A percentile compares a stretch with the other conserved stretches of the same genome.
These are phyloP conservation scores for Kuraishia hungarica DNA, from an alignment of 805 yeast genomes.

Conservation along the genomic window DNA sequence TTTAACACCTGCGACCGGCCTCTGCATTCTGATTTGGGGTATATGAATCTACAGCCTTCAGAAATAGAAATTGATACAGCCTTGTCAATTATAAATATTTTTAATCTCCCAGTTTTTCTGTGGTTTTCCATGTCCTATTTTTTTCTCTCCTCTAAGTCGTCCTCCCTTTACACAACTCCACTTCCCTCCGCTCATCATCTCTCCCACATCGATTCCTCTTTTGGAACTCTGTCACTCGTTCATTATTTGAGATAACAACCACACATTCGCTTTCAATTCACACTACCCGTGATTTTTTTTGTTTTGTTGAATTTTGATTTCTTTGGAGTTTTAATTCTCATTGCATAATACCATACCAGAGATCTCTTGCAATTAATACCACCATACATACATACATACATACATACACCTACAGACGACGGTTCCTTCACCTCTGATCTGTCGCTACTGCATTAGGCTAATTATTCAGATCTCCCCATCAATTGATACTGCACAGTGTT, in stretches of 20 bases:
- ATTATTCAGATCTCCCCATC: background rate
- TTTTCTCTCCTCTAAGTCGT: background rate
- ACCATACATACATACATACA: too few relatives aligned
- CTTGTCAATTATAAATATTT: background rate
- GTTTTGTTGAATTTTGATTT: background rate
- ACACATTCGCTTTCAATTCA: background rate
- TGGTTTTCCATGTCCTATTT: background rate
- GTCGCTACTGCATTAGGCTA: background rate
- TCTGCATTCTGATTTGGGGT: background rate
- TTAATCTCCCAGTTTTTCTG: background rate
- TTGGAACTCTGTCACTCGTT: background rate
- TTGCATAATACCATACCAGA: background rate
- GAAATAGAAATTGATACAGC: background rate
- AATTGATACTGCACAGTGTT: background rate
- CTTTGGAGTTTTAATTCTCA: background rate
- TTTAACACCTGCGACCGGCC: too few relatives aligned
- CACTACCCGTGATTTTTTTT: background rate
- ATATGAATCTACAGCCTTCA: background rate
- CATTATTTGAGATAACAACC: background rate
- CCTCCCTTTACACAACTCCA: background rate
- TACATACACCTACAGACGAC: background rate
- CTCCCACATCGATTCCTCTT: background rate
- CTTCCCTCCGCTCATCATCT: background rate
- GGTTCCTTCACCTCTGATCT: background rate
- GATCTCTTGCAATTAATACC: background rate